Evolutionary conservation across 2,329 filamentous ascomycete species (phyloP).

Genomic region (Penicillium hordei): DNA sequence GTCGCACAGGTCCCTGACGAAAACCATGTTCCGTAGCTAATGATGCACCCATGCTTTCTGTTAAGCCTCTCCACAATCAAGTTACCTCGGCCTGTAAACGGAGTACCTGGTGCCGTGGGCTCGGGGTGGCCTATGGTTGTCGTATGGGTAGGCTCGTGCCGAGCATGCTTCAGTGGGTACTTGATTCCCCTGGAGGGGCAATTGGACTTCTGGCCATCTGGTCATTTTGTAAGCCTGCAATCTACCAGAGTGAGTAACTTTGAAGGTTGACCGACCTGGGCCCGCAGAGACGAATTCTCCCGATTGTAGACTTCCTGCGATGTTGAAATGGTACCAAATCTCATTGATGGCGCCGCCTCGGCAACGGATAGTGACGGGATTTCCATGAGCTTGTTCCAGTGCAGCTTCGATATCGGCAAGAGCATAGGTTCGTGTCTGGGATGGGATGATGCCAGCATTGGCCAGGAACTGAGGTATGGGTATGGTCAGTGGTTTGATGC

Average conservation of each 20-base stretch:
- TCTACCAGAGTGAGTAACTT: not conserved
- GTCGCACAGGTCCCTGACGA: constrained; percentile 66
- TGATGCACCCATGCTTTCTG: constrained; percentile 60
- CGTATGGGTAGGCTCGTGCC: constrained; percentile 39
- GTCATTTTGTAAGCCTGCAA: not conserved
- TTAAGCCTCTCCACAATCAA: constrained; percentile 52
- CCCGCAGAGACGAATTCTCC: constrained; percentile 36
- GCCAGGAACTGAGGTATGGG: constrained; percentile 59
- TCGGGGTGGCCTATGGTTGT: constrained; percentile 30
- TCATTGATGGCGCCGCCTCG: constrained; percentile 50
- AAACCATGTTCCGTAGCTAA: constrained; percentile 67
- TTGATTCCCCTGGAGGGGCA: constrained; percentile 64
- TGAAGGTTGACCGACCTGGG: constrained; percentile 32
- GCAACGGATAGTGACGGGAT: constrained; percentile 60
- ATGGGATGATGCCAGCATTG: constrained; percentile 60
- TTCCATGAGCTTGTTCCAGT: constrained; percentile 54
- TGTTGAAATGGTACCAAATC: constrained; percentile 65
- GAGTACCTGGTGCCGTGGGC: constrained; percentile 34
- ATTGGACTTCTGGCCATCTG: constrained; percentile 59
- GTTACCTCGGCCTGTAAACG: constrained; percentile 61
- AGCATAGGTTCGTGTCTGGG: constrained; percentile 57
- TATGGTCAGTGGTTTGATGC: constrained; percentile 24
- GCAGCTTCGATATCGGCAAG: constrained; percentile 59
- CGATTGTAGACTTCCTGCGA: constrained; percentile 47
- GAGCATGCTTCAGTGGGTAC: constrained; percentile 60